A percentile compares a stretch with the other conserved stretches of the same genome.
phyloP scores from a whole-genome alignment of 192 early-diverging fungal genomes.

The Podila minutissima region DNA sequence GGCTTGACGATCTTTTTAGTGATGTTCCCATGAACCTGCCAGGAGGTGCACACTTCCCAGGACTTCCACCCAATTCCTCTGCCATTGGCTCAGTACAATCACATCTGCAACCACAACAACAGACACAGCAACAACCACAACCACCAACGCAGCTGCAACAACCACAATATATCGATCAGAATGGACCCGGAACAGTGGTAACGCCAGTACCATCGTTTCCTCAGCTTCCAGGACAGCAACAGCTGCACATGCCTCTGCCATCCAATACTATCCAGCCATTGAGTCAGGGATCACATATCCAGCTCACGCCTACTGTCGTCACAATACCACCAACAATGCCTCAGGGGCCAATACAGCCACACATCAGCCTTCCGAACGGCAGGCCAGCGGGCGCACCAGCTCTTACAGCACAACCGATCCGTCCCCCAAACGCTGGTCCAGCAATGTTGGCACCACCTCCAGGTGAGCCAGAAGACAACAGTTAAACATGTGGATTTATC shows the following conservation, averaged over 20 bases:
- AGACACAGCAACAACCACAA: background rate
- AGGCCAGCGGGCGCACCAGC: background rate
- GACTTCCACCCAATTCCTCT: background rate
- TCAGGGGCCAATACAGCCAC: background rate
- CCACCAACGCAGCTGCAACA: background rate
- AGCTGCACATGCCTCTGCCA: background rate
- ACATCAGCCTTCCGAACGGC: background rate
- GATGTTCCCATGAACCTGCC: conserved; percentile 3
- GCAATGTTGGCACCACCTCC: conserved; percentile 4
- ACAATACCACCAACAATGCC: background rate
- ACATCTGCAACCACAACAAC: conserved; percentile 15
- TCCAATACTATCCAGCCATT: background rate
- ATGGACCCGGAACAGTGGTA: background rate
- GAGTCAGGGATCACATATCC: conserved; percentile 12
- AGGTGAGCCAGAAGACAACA: background rate
- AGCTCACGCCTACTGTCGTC: background rate
- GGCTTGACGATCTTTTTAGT: conserved; percentile 3
- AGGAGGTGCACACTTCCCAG: background rate
- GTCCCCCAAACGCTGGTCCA: background rate
- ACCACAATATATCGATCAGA: background rate
- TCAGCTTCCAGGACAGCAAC: background rate
- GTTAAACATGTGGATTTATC: background rate
- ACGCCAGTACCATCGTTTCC: conserved; percentile 9
- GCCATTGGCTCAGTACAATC: background rate
- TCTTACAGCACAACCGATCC: conserved; percentile 13